Conservation (phyloP, 2,329 filamentous ascomycete species). For the Ceratocystis alfenasii region DNA sequence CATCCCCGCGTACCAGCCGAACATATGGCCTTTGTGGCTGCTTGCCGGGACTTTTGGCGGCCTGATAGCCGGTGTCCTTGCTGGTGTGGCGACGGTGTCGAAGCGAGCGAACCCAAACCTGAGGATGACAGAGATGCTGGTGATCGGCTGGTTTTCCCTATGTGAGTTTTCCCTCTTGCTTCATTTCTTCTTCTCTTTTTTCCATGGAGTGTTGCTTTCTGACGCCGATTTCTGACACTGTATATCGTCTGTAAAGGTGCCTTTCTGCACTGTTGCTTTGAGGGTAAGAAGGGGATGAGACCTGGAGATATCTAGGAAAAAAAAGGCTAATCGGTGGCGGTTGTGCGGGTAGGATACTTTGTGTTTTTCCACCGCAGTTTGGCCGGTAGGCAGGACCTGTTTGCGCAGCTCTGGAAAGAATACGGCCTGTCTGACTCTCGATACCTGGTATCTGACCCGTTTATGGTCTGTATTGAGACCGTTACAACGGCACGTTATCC, state of each 20-base stretch:
- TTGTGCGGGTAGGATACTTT: slow-evolving; percentile 51
- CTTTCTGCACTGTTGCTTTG: slow-evolving; percentile 68
- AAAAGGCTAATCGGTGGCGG: background rate
- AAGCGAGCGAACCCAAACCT: background rate
- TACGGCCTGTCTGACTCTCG: slow-evolving; percentile 78
- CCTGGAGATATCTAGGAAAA: too few species aligned
- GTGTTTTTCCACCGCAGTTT: slow-evolving; percentile 55
- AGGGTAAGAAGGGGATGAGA: slow-evolving; percentile 40
- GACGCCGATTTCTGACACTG: background rate
- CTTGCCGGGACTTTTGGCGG: slow-evolving; percentile 6
- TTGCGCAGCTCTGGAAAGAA: slow-evolving; percentile 87
- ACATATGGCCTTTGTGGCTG: slow-evolving; percentile 40
- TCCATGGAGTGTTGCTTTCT: background rate
- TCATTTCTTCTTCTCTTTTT: background rate
- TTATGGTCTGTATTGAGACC: slow-evolving; percentile 78
- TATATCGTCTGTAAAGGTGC: slow-evolving; percentile 36
- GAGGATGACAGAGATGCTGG: background rate
- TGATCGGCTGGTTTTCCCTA: slow-evolving; percentile 17
- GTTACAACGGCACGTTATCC: slow-evolving; percentile 56
- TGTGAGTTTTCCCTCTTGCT: slow-evolving; percentile 12
- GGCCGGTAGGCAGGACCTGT: slow-evolving; percentile 55
- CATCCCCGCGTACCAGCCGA: slow-evolving; percentile 53
- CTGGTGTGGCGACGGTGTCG: background rate
- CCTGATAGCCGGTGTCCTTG: slow-evolving; percentile 11
- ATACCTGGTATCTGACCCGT: slow-evolving; percentile 69